Evolutionary conservation across 306 rosid species (phyloP), one percentile per base, ranked within the genome.

Genomic region (Hylodesmum podocarpum): DNA sequence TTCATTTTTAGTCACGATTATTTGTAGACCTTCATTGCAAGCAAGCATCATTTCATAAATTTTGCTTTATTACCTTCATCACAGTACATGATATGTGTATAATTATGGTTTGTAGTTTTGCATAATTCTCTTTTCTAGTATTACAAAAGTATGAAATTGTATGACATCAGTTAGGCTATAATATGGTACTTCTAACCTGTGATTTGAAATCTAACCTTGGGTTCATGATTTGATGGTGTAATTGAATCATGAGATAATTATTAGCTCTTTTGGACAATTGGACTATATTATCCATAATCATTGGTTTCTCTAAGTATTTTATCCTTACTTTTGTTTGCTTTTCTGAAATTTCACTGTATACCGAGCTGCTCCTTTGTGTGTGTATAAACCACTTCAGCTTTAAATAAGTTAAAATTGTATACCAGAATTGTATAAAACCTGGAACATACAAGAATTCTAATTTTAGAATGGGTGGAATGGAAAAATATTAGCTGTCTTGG

Each of bases 31-130:
- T 63, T 57, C 41, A 14, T 9, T 61, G 34, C 78, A 34, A 39
- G 43, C 24, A 36, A 28, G n/a, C n/a, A n/a, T n/a, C n/a, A 3
- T 44, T 70, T 55, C 53, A 62, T 31, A 63, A 63, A 6, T 66
- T 57, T 78, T 59, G 57, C 41, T 73, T 66, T 18, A 69, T 53
- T 77, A 73, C 50, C 44, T 70, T 37, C 36, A 14, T 43, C 46
- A n/a, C 34, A 9, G 61, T 25, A 53, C 4, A 41, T 51, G 46
- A 31, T 31, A n/a, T 44, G 55, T 53, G 18, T 51, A 68, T 15
- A 27, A 25, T 49, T 72, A 37, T 24, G 19, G 63, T 44, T 59
- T 43, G 53, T 13, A 15, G 24, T 55, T n/a, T n/a, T 57, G 76
- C 84, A 54, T 27, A 34, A 43, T 61, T 55, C 24, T 65, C 34